Base-by-base conservation (phyloP, 768 basidiomycete species). In the Lactarius sp. region DNA sequence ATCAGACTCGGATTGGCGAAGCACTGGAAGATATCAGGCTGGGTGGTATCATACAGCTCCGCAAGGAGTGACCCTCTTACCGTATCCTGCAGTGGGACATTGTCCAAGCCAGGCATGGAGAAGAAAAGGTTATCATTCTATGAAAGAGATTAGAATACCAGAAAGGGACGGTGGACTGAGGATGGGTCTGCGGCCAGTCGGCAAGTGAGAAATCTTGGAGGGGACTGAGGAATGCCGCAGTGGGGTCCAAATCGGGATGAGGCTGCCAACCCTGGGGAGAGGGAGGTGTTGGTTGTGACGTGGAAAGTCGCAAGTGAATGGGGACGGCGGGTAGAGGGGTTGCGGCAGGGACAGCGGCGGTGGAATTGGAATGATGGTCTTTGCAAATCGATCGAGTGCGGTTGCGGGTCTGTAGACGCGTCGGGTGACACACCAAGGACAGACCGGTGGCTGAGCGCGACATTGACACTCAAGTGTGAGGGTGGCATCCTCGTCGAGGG, bases 371-470 rank as follows among this genome's bases (percentile, higher is more conserved):
- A 60, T 5, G 64, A 56, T 34, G 31, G 10, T n/a, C n/a, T n/a
- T n/a, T n/a, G n/a, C n/a, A n/a, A n/a, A n/a, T n/a, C n/a, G n/a
- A n/a, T n/a, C n/a, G n/a, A n/a, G n/a, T n/a, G n/a, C n/a, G n/a
- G 16, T 31, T 44, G 59, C 33, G 8, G 34, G 33, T 56, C 53
- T 41, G 34, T 4, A 27, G 7, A 59, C 52, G 62, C 22, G 62
- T 53, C 56, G 41, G 47, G 41, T 44, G 65, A 55, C 34, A 64
- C 46, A 22, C 27, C 31, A 47, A n/a, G 39, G 39, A 58, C 33
- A 33, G 20, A n/a, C 12, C 9, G 41, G 13, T 54, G 34, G 34
- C 34, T 42, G 12, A 53, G 12, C n/a, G 52, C 31, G 57, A 50
- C 34, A 56, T 51, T 37, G 37, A 57, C 37, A 46, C 52, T 44